phyloP scores from a whole-genome alignment of 2,329 filamentous ascomycete species.

The Phialophora verrucosa region DNA sequence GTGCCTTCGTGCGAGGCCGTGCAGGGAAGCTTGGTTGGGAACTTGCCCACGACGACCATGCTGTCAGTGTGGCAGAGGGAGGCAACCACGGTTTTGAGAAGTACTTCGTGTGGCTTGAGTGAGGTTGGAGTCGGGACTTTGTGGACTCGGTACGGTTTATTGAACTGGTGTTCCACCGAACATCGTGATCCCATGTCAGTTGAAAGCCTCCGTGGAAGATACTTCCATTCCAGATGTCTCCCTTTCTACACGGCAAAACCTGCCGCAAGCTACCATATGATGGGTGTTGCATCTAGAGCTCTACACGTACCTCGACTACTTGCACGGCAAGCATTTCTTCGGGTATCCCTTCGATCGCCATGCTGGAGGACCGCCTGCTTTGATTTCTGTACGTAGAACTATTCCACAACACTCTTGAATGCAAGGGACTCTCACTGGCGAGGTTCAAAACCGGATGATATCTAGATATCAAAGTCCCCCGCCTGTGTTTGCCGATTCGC shows the following conservation, averaged over 20 bases:
- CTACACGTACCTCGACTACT: conserved; percentile 34
- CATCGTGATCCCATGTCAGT: background rate
- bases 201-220: background rate
- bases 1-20: conserved; percentile 64
- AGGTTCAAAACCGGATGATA: background rate
- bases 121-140: conserved; percentile 55
- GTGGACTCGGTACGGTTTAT: conserved; percentile 62
- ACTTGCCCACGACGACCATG: conserved; percentile 60
- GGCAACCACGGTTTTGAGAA: conserved; percentile 65
- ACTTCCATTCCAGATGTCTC: background rate
- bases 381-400: background rate
- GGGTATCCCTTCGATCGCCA: conserved; percentile 36
- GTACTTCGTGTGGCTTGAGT: conserved; percentile 60
- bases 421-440: background rate
- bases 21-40: conserved; percentile 56
- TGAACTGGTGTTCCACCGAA: conserved; percentile 39
- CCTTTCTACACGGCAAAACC: background rate
- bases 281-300: too few species aligned
- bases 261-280: background rate
- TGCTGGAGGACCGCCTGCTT: conserved; percentile 6
- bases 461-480: background rate
- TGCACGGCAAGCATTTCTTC: conserved; percentile 38
- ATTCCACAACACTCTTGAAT: background rate
- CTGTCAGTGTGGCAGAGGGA: conserved; percentile 68
- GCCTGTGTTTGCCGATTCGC: too few species aligned